These are phyloP conservation scores for Penicillium sp. DNA, from an alignment of 2,329 filamentous ascomycete species.

Conservation along the genomic window DNA sequence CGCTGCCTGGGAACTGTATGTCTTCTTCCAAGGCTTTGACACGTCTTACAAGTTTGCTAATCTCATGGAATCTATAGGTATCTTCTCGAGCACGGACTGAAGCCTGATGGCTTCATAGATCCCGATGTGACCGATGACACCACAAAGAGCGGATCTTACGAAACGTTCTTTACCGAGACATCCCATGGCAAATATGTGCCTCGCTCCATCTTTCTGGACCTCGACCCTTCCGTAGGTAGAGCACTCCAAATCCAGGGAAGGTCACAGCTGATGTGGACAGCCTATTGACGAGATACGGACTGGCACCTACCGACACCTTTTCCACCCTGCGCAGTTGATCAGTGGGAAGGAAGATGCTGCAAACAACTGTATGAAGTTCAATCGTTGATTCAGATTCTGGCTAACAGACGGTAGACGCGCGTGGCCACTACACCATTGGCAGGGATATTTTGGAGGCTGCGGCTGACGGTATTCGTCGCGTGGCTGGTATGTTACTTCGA, in stretches of 20 bases:
- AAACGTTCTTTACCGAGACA: constrained; percentile 69
- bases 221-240: constrained; percentile 60
- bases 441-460: constrained; percentile 67
- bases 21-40: constrained; percentile 25
- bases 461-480: constrained; percentile 64
- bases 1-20: constrained; percentile 69
- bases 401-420: constrained; percentile 53
- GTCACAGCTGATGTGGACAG: constrained; percentile 29
- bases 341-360: constrained; percentile 70
- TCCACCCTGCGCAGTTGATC: constrained; percentile 67
- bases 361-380: constrained; percentile 60
- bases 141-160: constrained; percentile 58
- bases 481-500: constrained; percentile 53
- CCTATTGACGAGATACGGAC: constrained; percentile 69
- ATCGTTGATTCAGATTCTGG: background rate
- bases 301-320: constrained; percentile 62
- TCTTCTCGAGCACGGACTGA: constrained; percentile 66
- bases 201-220: constrained; percentile 66
- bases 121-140: constrained; percentile 55
- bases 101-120: constrained; percentile 60
- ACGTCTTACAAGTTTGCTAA: constrained; percentile 16
- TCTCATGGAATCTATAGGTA: constrained; percentile 49
- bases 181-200: constrained; percentile 67
- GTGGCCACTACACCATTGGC: constrained; percentile 69
- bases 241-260: background rate